Evolutionary conservation across 1,139 yeast species (phyloP).

Genomic region (Wickerhamiella pararugosa): DNA sequence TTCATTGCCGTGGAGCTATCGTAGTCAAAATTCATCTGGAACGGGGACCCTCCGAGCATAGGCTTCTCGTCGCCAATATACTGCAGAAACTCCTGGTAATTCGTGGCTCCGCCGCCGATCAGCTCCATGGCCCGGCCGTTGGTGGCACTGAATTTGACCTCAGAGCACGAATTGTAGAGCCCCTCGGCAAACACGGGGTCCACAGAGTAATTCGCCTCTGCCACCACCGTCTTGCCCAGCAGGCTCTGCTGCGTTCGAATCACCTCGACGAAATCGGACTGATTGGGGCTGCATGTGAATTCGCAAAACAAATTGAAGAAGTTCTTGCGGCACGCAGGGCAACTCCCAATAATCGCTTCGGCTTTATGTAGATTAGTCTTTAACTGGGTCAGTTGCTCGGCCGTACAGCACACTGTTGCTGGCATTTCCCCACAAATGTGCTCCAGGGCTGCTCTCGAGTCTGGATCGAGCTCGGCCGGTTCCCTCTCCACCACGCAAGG

Average conservation of each 20-base stretch:
- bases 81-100: slow-evolving; percentile 57
- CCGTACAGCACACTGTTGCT: slow-evolving; percentile 39
- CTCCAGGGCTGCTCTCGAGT: slow-evolving; percentile 34
- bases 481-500: slow-evolving; percentile 54
- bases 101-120: slow-evolving; percentile 88
- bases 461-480: slow-evolving; percentile 35
- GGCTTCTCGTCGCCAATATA: slow-evolving; percentile 93
- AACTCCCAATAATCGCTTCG: slow-evolving; percentile 68
- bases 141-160: slow-evolving; percentile 84
- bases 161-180: slow-evolving; percentile 73
- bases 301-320: slow-evolving; percentile 75
- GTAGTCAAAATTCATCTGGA: slow-evolving; percentile 65
- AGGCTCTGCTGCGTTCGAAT: slow-evolving; percentile 41
- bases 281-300: slow-evolving; percentile 83
- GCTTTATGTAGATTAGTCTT: slow-evolving; percentile 51
- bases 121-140: slow-evolving; percentile 95
- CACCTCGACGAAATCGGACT: slow-evolving; percentile 57
- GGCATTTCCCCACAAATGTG: slow-evolving; percentile 64
- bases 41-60: slow-evolving; percentile 83
- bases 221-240: slow-evolving; percentile 45
- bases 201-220: slow-evolving; percentile 53
- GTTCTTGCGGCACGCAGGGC: slow-evolving; percentile 88
- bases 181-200: slow-evolving; percentile 43
- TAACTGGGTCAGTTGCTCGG: slow-evolving; percentile 35
- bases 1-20: slow-evolving; percentile 11